Evolutionary conservation across 2,329 filamentous ascomycete genomes (phyloP).

Genomic region (Fusarium sp.): DNA sequence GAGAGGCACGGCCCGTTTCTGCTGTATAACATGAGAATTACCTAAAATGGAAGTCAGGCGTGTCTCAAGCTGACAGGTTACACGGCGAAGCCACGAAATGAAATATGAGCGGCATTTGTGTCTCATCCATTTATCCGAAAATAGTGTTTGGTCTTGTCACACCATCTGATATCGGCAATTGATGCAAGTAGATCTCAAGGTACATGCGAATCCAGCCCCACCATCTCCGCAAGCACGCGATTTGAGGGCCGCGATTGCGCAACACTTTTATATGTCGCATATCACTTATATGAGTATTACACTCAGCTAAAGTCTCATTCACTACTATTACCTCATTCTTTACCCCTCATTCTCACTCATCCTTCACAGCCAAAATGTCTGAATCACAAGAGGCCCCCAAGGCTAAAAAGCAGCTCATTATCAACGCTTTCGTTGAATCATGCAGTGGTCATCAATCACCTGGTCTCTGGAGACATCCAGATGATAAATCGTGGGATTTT

Average conservation of each 20-base stretch:
- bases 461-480: conserved; percentile 67
- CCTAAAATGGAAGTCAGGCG: not conserved
- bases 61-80: not conserved
- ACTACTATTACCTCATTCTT: not conserved
- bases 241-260: not conserved
- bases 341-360: not conserved
- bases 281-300: not conserved
- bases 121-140: not conserved
- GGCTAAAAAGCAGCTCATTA: conserved; percentile 52
- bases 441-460: conserved; percentile 59
- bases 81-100: not conserved
- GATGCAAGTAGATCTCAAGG: not conserved
- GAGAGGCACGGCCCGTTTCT: not conserved
- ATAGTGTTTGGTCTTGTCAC: not conserved
- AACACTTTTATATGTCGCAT: not conserved
- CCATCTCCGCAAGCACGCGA: conserved; percentile 14
- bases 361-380: conserved; percentile 27
- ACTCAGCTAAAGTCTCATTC: not conserved
- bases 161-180: not conserved
- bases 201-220: not conserved
- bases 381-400: not conserved
- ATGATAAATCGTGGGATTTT: conserved; percentile 71
- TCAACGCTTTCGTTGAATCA: conserved; percentile 57
- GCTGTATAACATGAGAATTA: not conserved
- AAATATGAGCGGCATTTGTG: no score